Evolutionary conservation across 129 eudicot species (phyloP).

Genomic region (Gnaphalium uliginosum): DNA sequence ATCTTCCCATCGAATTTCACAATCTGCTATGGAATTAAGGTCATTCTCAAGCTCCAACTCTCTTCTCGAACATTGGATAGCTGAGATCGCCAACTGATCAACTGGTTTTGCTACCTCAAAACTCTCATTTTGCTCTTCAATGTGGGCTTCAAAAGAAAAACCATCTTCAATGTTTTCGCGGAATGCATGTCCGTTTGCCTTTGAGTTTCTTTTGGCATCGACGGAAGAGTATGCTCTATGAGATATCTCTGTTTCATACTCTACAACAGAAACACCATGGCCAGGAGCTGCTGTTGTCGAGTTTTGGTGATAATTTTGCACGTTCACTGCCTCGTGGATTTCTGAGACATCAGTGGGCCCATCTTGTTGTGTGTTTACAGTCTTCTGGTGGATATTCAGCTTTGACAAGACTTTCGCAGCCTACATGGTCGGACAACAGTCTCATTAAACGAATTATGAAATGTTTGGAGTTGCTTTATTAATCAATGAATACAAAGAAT

Average conservation of each 20-base stretch:
- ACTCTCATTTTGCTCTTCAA: constrained; percentile 33
- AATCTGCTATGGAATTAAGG: constrained; percentile 33
- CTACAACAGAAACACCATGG: constrained; percentile 12
- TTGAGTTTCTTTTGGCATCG: constrained; percentile 12
- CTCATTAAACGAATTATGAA: background rate
- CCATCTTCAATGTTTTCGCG: constrained; percentile 34
- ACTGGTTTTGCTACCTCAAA: constrained; percentile 30
- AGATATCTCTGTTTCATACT: constrained; percentile 20
- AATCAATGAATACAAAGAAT: background rate
- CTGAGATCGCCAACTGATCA: constrained; percentile 27
- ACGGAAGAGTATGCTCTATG: constrained; percentile 15
- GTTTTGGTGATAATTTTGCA: constrained; percentile 13
- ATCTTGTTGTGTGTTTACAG: constrained; percentile 31
- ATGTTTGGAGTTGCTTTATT: background rate
- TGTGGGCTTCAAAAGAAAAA: constrained; percentile 26
- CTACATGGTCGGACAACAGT: constrained; percentile 34
- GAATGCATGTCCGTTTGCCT: constrained; percentile 25
- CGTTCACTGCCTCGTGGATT: constrained; percentile 25
- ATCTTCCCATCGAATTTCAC: constrained; percentile 84
- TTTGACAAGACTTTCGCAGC: constrained; percentile 63
- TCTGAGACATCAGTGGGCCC: constrained; percentile 21
- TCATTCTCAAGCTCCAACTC: constrained; percentile 48
- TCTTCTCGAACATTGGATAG: constrained; percentile 26
- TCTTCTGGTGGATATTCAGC: constrained; percentile 43
- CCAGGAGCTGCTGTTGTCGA: constrained; percentile 22